Evolutionary conservation across 2,329 filamentous ascomycete species (phyloP), one percentile per base, ranked within the genome.

Genomic region (Colletotrichum viniferum): DNA sequence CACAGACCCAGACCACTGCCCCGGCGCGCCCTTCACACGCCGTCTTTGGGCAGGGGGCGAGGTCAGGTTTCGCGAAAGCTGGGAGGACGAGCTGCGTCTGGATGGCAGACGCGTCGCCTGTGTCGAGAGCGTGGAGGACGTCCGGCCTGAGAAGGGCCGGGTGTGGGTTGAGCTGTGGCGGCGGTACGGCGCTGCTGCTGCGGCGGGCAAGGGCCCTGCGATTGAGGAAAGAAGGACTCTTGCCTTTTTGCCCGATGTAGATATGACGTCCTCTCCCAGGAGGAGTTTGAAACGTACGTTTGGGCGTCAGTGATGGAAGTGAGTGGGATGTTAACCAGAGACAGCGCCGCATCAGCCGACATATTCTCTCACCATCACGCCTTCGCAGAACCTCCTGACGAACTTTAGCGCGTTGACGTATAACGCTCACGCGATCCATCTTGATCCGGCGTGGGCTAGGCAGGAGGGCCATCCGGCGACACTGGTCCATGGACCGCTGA

Each of bases 361-460:
- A 12, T 28, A n/a, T 9, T 76, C 74, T 18, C 60, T 94, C 78
- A 85, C 86, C 1, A 85, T 98, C 28, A 90, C 85, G 0, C 95
- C 96, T 1, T 92, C 93, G 4, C 87, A 90, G 4, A 87, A 90
- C 6, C 90, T 98, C 6, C 91, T 99, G 69, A 98, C 98, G 86
- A 92, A 96, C 74, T 98, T 96, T 87, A 97, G 94, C 24, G 96
- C 96, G 0, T 90, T 99, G 38, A 96, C 94, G 4, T 96, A 95
- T 87, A 99, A 99, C 84, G 95, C 95, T 2, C 97, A 99, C 84
- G 88, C 90, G 18, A 98, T 99, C 79, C 97, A 99, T 85, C 88
- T 98, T 26, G 94, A 98, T 83, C 90, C 89, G 2, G 81, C 88
- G 58, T 97, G 95, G 84, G 92, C 92, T 67, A 90, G 14, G 86